Evolutionary conservation across 441 rosid species (phyloP).

Genomic region (Populus hybrid): DNA sequence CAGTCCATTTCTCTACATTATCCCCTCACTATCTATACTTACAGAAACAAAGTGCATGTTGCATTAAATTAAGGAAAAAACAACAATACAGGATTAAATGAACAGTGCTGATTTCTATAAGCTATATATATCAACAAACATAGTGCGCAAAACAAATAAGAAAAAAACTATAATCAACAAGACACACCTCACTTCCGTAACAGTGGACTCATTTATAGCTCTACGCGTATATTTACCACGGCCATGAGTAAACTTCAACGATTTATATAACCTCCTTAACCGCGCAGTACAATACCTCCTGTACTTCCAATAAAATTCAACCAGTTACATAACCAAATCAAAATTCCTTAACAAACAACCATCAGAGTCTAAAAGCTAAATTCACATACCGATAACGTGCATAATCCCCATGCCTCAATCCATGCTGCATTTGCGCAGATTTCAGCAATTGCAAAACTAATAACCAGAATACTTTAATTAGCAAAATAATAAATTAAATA

Average conservation of each 20-base stretch:
- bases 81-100: background rate
- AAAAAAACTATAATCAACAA: conserved; percentile 17
- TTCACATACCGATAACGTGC: conserved; percentile 70
- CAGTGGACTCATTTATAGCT: conserved; percentile 67
- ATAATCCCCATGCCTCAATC: conserved; percentile 93
- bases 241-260: conserved; percentile 93
- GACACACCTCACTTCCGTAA: conserved; percentile 88
- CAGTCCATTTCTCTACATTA: background rate
- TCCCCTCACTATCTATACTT: background rate
- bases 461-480: background rate
- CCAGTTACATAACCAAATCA: conserved; percentile 5
- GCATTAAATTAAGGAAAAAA: background rate
- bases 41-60: background rate
- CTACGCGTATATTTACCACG: conserved; percentile 78
- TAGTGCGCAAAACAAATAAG: background rate
- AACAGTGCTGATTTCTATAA: background rate
- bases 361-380: background rate
- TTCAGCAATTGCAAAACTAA: conserved; percentile 87
- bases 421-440: conserved; percentile 97
- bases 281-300: conserved; percentile 98
- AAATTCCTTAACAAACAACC: background rate
- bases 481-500: background rate
- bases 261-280: conserved; percentile 88
- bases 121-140: background rate
- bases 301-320: conserved; percentile 22